Base-by-base conservation (phyloP, 306 rosid genomes). In the Urtica urens region DNA sequence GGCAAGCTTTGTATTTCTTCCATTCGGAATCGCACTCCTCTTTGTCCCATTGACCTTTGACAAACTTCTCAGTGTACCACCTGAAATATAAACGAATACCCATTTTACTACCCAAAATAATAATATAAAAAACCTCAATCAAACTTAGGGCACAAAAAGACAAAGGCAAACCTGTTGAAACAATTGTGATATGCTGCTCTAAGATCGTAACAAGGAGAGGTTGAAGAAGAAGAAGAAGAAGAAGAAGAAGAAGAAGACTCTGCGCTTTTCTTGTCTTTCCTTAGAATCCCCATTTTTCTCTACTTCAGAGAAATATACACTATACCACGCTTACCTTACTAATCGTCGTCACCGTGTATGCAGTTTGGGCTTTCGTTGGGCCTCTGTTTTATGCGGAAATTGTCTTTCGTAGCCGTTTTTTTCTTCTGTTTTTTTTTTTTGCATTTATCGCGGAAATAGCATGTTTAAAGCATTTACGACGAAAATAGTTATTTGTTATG, bases 1-100 rank as follows among this genome's bases (percentile, higher is more conserved):
- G 85, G 64, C 94, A 85, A 40, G 95, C 79, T 63, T 76, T 68
- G 84, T 85, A 90, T 30, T 81, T 77, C 42, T 72, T 65, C 97
- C 97, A 81, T 53, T 84, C 94, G 5, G 76, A 61, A 57, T 62
- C 69, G 24, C 94, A 90, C 15, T 79, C 92, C 66, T 71, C 73
- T 64, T 77, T 79, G 61, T 72, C 82, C 78, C 80, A 81, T 17
- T 68, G 71, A 50, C 90, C 94, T 61, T 84, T 79, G 23, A 84
- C 63, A 53, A 72, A 81, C 73, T 77, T 83, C 53, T 81, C 92
- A 1, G 87, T 67, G 29, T 85, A 79, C 95, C 95, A 84, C 59
- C 82, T 81, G 60, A 23, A 50, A 38, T 44, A 3, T 7, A 15
- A 7, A 38, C 19, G 19, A 44, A 3, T 4, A 21, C 12, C 22